A percentile compares a stretch with the other conserved stretches of the same genome.
Conservation (phyloP, 106 monocot genomes). For the Apostasia ramifera region DNA sequence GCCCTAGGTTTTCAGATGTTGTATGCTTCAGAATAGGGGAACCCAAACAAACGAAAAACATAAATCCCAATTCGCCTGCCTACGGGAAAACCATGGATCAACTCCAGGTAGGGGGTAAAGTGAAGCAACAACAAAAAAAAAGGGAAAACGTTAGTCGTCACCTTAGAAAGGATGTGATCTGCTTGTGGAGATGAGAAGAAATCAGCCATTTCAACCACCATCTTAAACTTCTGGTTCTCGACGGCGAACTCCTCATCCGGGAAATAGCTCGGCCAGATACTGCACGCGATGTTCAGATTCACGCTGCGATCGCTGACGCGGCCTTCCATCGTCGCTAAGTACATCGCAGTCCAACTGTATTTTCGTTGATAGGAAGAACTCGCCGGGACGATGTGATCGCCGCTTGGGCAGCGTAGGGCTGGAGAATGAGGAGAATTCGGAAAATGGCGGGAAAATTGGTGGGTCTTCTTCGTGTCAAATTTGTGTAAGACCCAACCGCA, state of each 20-base stretch:
- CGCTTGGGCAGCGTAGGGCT: too few relatives aligned
- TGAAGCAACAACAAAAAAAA: background rate
- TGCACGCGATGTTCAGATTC: constrained; percentile 16
- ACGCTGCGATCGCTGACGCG: background rate
- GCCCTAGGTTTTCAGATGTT: too few relatives aligned
- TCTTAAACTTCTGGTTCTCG: constrained; percentile 49
- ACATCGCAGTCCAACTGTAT: constrained; percentile 14
- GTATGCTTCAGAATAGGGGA: background rate
- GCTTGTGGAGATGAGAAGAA: constrained; percentile 58
- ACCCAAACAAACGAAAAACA: background rate
- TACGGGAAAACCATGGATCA: background rate
- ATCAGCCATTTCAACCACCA: constrained; percentile 41
- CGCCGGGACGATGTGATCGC: too few relatives aligned
- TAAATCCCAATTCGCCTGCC: background rate
- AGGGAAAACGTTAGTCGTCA: background rate
- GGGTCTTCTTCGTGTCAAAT: background rate
- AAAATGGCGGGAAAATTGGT: constrained; percentile 2
- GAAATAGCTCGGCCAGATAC: constrained; percentile 78
- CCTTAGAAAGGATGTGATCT: constrained; percentile 53
- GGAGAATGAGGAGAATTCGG: background rate
- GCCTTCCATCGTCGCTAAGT: background rate
- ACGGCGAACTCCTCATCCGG: constrained; percentile 43
- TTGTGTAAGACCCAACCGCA: too few relatives aligned
- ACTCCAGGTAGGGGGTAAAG: background rate
- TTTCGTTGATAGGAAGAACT: background rate